Conservation (phyloP, 306 rosid species). For the Phaseolus lunatus region DNA sequence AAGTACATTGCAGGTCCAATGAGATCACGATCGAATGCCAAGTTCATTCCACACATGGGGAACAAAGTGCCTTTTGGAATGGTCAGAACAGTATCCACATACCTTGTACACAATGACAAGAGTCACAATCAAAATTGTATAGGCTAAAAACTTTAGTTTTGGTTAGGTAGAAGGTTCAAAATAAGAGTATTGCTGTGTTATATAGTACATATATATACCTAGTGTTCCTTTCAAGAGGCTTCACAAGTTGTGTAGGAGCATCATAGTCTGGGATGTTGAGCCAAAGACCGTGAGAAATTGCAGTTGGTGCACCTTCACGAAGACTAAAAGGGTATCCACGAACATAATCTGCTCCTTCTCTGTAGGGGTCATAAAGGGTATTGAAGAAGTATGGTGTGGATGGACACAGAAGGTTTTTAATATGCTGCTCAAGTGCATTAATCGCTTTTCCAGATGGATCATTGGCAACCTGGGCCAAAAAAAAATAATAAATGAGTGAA, state of each 20-base stretch:
- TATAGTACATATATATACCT: constrained; percentile 50
- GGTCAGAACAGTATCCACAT: constrained; percentile 56
- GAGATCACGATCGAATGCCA: constrained; percentile 89
- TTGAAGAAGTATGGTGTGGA: constrained; percentile 60
- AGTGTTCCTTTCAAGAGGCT: constrained; percentile 89
- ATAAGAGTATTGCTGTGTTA: background rate
- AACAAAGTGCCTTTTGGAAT: constrained; percentile 62
- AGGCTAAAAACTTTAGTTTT: background rate
- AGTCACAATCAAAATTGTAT: constrained; percentile 22
- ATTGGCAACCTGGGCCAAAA: constrained; percentile 52
- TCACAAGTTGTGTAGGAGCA: constrained; percentile 93
- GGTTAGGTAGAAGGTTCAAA: constrained; percentile 1
- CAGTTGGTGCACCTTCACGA: constrained; percentile 85
- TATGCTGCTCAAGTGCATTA: constrained; percentile 63
- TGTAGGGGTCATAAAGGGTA: constrained; percentile 70
- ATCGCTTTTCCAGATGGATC: constrained; percentile 54
- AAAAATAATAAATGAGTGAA: background rate
- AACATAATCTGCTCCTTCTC: constrained; percentile 85
- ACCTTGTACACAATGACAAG: constrained; percentile 46
- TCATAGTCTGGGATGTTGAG: constrained; percentile 95
- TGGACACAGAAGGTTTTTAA: constrained; percentile 55
- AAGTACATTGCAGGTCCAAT: constrained; percentile 97
- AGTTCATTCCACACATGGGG: constrained; percentile 95
- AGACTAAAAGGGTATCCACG: constrained; percentile 96
- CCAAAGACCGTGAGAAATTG: constrained; percentile 91